A percentile compares a stretch with the other conserved stretches of the same genome.
These are phyloP conservation scores for Penicillium sp. DNA, from an alignment of 2,329 filamentous ascomycete genomes.

Conservation along the genomic window DNA sequence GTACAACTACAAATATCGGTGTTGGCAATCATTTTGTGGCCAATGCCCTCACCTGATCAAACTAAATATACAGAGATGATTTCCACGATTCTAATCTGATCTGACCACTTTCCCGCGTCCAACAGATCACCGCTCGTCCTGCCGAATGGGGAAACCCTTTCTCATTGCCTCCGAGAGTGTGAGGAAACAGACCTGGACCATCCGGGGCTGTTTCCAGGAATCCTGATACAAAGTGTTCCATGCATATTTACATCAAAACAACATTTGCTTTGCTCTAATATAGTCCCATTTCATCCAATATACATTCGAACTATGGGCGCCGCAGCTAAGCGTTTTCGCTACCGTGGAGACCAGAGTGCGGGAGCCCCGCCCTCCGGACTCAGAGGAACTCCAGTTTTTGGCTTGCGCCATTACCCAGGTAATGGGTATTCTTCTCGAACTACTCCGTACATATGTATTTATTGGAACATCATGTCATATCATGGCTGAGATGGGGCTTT, in stretches of 20 bases:
- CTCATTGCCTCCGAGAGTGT: not conserved
- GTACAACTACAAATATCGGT: not conserved
- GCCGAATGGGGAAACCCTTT: not conserved
- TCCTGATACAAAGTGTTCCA: too few species aligned
- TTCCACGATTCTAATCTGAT: not conserved
- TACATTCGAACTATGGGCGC: not conserved
- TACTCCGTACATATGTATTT: too few species aligned
- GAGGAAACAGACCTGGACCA: not conserved
- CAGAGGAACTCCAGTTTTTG: not conserved
- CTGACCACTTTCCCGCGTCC: not conserved
- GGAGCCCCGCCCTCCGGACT: not conserved
- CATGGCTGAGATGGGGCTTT: too few species aligned
- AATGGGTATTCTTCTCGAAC: too few species aligned
- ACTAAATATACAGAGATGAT: not conserved
- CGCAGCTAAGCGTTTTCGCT: not conserved
- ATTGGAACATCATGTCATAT: too few species aligned
- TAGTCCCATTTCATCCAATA: not conserved
- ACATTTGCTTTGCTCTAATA: not conserved
- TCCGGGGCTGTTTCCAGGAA: not conserved
- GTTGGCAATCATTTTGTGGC: not conserved
- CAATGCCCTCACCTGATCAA: not conserved
- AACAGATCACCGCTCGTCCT: not conserved
- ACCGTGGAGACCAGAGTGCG: conserved; percentile 1
- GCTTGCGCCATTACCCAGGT: not conserved
- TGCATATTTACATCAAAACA: not conserved